Evolutionary conservation across 2,329 filamentous ascomycete genomes (phyloP).

Genomic region (Ascochyta clinopodiicola): DNA sequence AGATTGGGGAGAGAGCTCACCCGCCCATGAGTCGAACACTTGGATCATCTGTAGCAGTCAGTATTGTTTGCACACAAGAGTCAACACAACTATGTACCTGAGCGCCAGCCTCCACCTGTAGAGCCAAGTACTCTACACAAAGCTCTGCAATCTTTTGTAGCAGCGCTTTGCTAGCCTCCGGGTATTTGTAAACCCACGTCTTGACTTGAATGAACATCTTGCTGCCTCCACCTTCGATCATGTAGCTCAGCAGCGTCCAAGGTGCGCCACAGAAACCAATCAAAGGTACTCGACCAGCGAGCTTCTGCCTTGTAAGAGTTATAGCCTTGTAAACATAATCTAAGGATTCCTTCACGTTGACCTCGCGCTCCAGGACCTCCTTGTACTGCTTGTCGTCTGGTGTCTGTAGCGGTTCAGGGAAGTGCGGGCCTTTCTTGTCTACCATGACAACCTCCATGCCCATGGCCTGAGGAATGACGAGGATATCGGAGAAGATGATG

Average conservation of each 20-base stretch:
- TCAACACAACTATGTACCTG: conserved; percentile 62
- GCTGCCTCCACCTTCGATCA: conserved; percentile 96
- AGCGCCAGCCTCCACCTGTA: conserved; percentile 91
- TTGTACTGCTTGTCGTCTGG: conserved; percentile 85
- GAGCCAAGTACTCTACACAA: conserved; percentile 91
- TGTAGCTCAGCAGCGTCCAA: conserved; percentile 97
- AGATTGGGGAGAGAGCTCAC: conserved; percentile 82
- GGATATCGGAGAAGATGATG: conserved; percentile 98
- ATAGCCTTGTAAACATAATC: conserved; percentile 97
- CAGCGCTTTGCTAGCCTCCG: conserved; percentile 78
- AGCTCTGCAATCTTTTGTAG: conserved; percentile 92
- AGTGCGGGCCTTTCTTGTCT: conserved; percentile 94
- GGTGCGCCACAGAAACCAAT: conserved; percentile 97
- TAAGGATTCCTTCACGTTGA: conserved; percentile 84
- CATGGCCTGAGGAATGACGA: conserved; percentile 97
- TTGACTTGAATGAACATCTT: conserved; percentile 95
- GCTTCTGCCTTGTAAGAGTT: conserved; percentile 85
- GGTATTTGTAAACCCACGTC: conserved; percentile 94
- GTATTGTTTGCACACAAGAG: neutral
- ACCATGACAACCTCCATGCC: conserved; percentile 99
- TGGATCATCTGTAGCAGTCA: conserved; percentile 72
- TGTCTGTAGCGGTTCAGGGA: conserved; percentile 80
- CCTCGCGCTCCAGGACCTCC: conserved; percentile 74
- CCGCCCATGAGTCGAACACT: conserved; percentile 98
- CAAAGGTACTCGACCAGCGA: conserved; percentile 85